phyloP scores from a whole-genome alignment of 2,329 filamentous ascomycete species.

The Monilinia vaccinii-corymbosi region DNA sequence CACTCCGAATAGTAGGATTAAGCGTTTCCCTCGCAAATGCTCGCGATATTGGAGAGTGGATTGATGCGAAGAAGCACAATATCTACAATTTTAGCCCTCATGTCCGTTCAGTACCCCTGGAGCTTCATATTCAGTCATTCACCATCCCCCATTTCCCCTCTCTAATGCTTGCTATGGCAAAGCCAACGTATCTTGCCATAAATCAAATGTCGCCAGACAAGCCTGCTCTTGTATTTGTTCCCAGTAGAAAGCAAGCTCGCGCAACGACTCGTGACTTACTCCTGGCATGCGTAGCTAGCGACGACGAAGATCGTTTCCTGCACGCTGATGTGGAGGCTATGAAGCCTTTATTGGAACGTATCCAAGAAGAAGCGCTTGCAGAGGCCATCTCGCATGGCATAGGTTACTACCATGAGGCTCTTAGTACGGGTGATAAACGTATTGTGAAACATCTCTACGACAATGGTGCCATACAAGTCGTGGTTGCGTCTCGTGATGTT shows the following conservation, averaged over 20 bases:
- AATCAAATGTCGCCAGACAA: conserved; percentile 82
- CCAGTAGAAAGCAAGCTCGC: conserved; percentile 86
- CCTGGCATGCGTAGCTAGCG: conserved; percentile 77
- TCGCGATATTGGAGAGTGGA: conserved; percentile 92
- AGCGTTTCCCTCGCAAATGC: conserved; percentile 91
- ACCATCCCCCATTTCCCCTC: conserved; percentile 95
- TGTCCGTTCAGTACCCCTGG: conserved; percentile 77
- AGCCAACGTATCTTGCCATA: conserved; percentile 83
- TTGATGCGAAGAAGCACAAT: conserved; percentile 94
- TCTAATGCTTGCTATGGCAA: conserved; percentile 96
- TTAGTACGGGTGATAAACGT: conserved; percentile 79
- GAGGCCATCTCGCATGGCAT: conserved; percentile 90
- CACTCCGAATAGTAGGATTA: conserved; percentile 79
- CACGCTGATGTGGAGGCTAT: conserved; percentile 78
- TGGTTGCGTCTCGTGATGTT: conserved; percentile 74
- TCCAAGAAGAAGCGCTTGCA: conserved; percentile 79
- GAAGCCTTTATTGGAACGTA: conserved; percentile 66
- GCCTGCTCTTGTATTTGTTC: conserved; percentile 85
- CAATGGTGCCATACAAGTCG: conserved; percentile 61
- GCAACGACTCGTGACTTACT: conserved; percentile 80
- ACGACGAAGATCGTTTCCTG: conserved; percentile 89
- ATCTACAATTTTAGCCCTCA: conserved; percentile 98
- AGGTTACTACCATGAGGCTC: conserved; percentile 92
- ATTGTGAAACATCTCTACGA: conserved; percentile 88
- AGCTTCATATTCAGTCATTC: conserved; percentile 92